phyloP scores from a whole-genome alignment of 2,329 filamentous ascomycete species.

The Clarireedia monteithiana region DNA sequence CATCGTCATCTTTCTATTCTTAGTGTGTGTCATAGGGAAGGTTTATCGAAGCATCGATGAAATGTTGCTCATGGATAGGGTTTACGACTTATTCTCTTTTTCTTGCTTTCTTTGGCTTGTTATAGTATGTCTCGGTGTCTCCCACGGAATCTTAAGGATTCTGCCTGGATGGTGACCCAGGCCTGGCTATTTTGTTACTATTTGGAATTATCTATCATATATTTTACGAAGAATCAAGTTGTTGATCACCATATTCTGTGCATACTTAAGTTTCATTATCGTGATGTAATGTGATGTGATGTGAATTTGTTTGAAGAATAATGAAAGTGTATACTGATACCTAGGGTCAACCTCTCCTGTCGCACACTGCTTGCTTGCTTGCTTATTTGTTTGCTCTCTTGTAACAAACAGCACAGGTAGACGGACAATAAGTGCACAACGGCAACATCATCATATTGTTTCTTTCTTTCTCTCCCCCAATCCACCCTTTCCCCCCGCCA shows the following conservation, averaged over 20 bases:
- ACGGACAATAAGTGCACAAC: no score
- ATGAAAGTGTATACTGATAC: background rate
- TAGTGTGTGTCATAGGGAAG: conserved; percentile 22
- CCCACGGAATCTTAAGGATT: background rate
- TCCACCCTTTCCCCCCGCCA: no score
- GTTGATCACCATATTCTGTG: background rate
- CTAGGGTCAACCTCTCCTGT: background rate
- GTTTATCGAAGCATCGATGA: no score
- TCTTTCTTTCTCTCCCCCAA: no score
- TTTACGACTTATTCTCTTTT: conserved; percentile 7
- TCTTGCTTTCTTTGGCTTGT: background rate
- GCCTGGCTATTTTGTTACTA: background rate
- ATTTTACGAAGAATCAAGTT: background rate
- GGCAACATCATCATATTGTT: no score
- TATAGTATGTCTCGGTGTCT: background rate
- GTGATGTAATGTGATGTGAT: background rate
- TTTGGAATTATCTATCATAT: background rate
- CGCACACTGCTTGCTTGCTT: no score
- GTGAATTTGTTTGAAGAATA: background rate
- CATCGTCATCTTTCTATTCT: conserved; percentile 9
- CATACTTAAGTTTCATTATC: background rate
- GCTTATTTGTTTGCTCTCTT: no score
- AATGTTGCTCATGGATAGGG: background rate
- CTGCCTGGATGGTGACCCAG: conserved; percentile 3
- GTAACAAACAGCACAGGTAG: no score